phyloP scores from a whole-genome alignment of 768 basidiomycete genomes.

The Kwoniella dendrophila region DNA sequence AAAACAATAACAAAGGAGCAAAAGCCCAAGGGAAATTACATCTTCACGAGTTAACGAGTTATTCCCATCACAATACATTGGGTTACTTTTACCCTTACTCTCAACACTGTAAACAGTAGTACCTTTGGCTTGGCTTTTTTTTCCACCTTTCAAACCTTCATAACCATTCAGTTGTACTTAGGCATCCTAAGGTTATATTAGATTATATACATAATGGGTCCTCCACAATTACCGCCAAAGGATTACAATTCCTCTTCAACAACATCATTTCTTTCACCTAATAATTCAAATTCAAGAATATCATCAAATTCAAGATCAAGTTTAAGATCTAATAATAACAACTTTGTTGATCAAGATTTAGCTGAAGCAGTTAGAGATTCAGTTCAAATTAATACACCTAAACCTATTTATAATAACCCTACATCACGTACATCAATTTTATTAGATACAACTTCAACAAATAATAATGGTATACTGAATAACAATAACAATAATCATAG shows the following conservation, averaged over 20 bases:
- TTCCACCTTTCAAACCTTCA: neutral
- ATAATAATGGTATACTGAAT: neutral
- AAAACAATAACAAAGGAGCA: too few relatives aligned
- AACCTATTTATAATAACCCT: constrained; percentile 9
- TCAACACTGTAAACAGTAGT: too few relatives aligned
- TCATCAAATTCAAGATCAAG: constrained; percentile 8
- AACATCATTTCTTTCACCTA: constrained; percentile 3
- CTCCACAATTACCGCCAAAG: constrained; percentile 27
- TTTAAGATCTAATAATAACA: neutral
- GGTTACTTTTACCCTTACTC: too few relatives aligned
- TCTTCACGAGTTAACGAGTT: too few relatives aligned
- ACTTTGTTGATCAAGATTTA: constrained; percentile 23
- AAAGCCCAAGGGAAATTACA: too few relatives aligned
- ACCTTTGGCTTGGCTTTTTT: constrained; percentile 8
- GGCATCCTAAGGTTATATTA: neutral
- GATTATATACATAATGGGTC: constrained; percentile 9
- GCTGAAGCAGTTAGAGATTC: constrained; percentile 35
- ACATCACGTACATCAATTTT: neutral
- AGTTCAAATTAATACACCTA: constrained; percentile 25
- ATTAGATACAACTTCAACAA: constrained; percentile 3
- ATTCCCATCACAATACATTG: too few relatives aligned
- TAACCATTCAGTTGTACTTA: neutral
- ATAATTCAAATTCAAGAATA: neutral
- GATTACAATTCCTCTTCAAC: constrained; percentile 13
- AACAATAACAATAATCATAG: constrained; percentile 1